phyloP scores from a whole-genome alignment of 805 yeast genomes.

The Lachancea mirantina region DNA sequence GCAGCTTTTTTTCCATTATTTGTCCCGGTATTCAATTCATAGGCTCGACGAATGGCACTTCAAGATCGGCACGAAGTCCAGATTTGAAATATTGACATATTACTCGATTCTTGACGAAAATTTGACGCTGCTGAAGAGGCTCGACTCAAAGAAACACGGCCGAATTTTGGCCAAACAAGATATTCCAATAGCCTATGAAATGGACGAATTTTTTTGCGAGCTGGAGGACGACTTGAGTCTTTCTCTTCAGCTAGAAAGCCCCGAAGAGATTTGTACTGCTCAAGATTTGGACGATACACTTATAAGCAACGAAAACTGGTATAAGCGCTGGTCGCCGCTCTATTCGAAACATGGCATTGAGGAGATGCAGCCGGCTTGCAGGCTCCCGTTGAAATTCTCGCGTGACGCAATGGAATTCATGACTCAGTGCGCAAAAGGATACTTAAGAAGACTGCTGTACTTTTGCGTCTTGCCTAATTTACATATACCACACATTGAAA shows the following conservation, averaged over 20 bases:
- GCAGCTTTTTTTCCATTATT: constrained; percentile 23
- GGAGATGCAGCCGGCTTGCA: constrained; percentile 13
- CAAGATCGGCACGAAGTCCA: constrained; percentile 19
- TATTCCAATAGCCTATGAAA: constrained; percentile 31
- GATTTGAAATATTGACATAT: constrained; percentile 24
- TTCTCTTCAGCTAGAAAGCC: constrained; percentile 2
- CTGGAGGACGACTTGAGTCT: constrained; percentile 23
- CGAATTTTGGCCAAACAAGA: constrained; percentile 18
- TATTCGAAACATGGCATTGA: constrained; percentile 20
- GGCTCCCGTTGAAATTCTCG: constrained; percentile 13
- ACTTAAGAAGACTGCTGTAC: constrained; percentile 17
- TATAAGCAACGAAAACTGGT: constrained; percentile 21
- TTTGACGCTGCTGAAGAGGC: constrained; percentile 12
- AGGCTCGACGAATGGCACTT: constrained; percentile 26
- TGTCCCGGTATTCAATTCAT: constrained; percentile 28
- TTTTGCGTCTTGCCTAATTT: constrained; percentile 16
- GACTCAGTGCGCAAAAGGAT: constrained; percentile 11
- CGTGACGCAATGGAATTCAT: constrained; percentile 13
- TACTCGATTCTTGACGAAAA: constrained; percentile 19
- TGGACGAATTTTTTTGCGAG: constrained; percentile 23
- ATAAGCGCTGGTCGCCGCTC: constrained; percentile 22
- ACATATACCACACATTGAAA: constrained; percentile 12
- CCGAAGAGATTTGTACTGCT: background rate
- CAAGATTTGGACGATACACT: background rate
- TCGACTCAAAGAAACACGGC: constrained; percentile 13